Evolutionary conservation across 768 basidiomycete genomes (phyloP), one percentile per base, ranked within the genome.

Genomic region (Termitomyces sp.): DNA sequence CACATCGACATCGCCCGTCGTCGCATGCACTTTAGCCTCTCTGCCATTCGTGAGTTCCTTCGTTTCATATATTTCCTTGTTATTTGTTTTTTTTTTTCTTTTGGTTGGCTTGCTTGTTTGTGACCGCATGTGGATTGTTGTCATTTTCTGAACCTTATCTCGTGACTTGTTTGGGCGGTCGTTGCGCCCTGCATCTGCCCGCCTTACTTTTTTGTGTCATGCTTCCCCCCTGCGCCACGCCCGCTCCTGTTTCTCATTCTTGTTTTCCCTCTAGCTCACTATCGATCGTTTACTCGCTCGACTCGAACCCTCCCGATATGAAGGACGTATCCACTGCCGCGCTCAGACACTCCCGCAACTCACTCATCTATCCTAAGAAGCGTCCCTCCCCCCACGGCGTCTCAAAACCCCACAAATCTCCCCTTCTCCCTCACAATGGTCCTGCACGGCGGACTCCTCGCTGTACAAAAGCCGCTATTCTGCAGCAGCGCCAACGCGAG

Each of bases 331-430:
- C 86, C 32, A 73, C 71, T 46, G 71, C 83, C 65, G 78, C 81
- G 27, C 83, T 76, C 70, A 82, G 79, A 64, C 78, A 80, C 67
- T 79, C 85, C 61, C 81, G 87, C 69, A 79, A 79, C 66, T 80
- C 82, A 61, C 72, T 81, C 54, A 78, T 85, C 63, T 93, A 93
- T 67, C 87, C 87, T 49, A 91, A 87, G 85, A 92, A 88, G 72
- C 88, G 88, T 57, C 91, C 91, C 20, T 91, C 90, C 22, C 90
- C 89, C 42, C 74, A 88, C 73, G 90, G 90, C 68, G 76, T 93
- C 61, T 79, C 80, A 46, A 92, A 92, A 71, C 68, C 76, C 27
- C 82, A 82, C 67, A 87, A 82, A 65, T 80, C 79, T 57, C 85
- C 78, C 56, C 76, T 81, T 57, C 76, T 76, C 20, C 78, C 78